Conservation (phyloP, 2,329 filamentous ascomycete genomes). For the Phaeoacremonium minimum region DNA sequence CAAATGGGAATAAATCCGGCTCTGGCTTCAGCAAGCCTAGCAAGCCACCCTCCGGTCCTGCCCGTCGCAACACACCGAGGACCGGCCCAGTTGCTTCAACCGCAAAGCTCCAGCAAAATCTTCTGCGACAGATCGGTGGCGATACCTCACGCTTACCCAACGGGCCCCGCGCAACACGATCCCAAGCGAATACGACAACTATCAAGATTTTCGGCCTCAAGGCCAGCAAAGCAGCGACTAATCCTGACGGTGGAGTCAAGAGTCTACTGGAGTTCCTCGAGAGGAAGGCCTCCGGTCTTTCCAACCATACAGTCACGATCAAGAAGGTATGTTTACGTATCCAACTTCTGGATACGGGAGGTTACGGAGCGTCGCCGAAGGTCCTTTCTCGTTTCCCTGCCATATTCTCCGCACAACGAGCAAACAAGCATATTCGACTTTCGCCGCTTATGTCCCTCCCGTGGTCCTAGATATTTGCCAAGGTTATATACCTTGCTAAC, state of each 20-base stretch:
- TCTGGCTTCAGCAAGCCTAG: slow-evolving; percentile 25
- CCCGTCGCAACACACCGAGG: slow-evolving; percentile 6
- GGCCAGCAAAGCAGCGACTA: slow-evolving; percentile 62
- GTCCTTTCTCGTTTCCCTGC: slow-evolving; percentile 33
- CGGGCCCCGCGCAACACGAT: slow-evolving; percentile 14
- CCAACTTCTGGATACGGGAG: slow-evolving; percentile 37
- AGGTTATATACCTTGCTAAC: slow-evolving; percentile 59
- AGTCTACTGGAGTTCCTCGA: slow-evolving; percentile 66
- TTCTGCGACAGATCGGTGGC: slow-evolving; percentile 22
- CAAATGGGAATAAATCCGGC: slow-evolving; percentile 11
- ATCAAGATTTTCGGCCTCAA: slow-evolving; percentile 59
- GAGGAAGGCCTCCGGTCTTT: slow-evolving; percentile 59
- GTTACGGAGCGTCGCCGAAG: slow-evolving; percentile 31
- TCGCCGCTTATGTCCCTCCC: slow-evolving; percentile 30
- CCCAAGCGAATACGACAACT: slow-evolving; percentile 22
- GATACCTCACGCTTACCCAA: slow-evolving; percentile 18
- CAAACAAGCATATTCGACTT: slow-evolving; percentile 26
- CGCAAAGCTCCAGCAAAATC: slow-evolving; percentile 14
- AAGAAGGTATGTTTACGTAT: slow-evolving; percentile 68
- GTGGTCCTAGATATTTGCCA: slow-evolving; percentile 28
- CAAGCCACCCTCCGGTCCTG: neutral
- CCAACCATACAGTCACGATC: slow-evolving; percentile 56
- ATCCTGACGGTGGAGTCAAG: slow-evolving; percentile 62
- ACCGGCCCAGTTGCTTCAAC: slow-evolving; percentile 10
- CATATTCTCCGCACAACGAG: slow-evolving; percentile 31